Evolutionary conservation across 2,329 filamentous ascomycete species (phyloP), one percentile per base, ranked within the genome.

Genomic region (Elsinoe fawcettii): DNA sequence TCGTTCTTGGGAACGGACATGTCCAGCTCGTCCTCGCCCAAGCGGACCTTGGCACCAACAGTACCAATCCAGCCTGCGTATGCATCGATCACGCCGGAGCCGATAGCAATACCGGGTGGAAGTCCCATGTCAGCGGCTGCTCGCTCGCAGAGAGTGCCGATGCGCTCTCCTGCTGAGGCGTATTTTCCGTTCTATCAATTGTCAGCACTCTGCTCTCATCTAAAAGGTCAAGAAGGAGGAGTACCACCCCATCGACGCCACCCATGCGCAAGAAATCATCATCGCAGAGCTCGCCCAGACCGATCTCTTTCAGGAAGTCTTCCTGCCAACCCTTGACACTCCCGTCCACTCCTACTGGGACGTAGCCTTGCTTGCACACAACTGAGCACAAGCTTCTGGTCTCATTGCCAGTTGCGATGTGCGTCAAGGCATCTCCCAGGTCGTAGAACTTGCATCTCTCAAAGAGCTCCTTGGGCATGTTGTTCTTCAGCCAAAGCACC

Each of bases 11-110:
- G 80, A 3, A 80, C 78, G 34, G 80, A 80, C 59, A 81, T 77
- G 68, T 86, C 85, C 37, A 92, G 79, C 49, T 86, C 80, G 57
- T 87, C 82, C 58, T 78, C 74, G 39, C 80, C 78, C 14, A 95
- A 80, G 63, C 90, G 81, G 65, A 96, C 89, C 72, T 96, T 96
- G 60, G 93, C 92, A 59, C 93, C 93, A n/a, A 99, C 93, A 1
- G 93, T 97, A 60, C 93, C 93, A 64, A 99, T 93, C 93, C 93
- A 99, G 62, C 93, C 93, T 59, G 93, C 93, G 67, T 99, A 99
- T 16, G 93, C 93, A 70, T 99, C 93, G 67, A 99, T 99, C 62
- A 99, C 93, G 71, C 91, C 91, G 67, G 90, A 95, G 56, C 93
- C 93, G 57, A 99, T 87, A 16, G 93, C 90, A 64, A 96, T 93